phyloP scores from a whole-genome alignment of 305 asterid genomes.

The Plantago lanceolata region DNA sequence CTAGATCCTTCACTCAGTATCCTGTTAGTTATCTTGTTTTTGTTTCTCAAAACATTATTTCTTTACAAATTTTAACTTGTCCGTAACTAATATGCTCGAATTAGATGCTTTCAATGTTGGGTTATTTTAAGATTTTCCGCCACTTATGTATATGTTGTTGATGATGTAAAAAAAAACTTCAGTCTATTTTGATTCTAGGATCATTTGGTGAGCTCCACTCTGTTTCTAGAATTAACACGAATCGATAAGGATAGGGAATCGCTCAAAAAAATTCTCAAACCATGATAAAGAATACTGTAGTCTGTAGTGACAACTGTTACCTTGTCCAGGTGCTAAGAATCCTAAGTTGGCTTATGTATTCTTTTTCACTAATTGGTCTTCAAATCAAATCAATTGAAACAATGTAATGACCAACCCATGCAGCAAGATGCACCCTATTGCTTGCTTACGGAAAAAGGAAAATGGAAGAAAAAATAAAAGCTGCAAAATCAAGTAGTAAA shows the following conservation, averaged over 20 bases:
- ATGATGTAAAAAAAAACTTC: neutral
- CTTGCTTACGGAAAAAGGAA: neutral
- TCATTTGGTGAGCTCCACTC: too few relatives aligned
- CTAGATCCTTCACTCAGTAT: neutral
- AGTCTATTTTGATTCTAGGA: neutral
- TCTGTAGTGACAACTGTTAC: neutral
- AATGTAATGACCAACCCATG: too few relatives aligned
- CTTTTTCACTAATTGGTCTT: neutral
- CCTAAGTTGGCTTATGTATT: neutral
- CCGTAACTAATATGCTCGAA: too few relatives aligned
- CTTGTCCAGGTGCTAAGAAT: neutral
- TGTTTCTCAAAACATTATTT: too few relatives aligned
- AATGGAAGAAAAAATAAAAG: too few relatives aligned
- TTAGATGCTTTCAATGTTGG: too few relatives aligned
- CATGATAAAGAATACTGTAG: neutral
- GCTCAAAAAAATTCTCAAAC: too few relatives aligned
- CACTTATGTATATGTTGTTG: neutral
- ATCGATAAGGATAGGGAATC: neutral
- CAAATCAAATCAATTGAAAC: too few relatives aligned
- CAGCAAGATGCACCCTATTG: neutral
- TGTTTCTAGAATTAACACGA: too few relatives aligned
- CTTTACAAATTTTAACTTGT: neutral
- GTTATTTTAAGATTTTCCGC: too few relatives aligned
- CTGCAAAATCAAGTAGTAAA: neutral
- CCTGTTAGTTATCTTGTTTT: neutral